Percentiles rank a stretch among this genome's conserved stretches.
phyloP scores from a whole-genome alignment of 2,329 filamentous ascomycete genomes.

The Fusarium sp. region DNA sequence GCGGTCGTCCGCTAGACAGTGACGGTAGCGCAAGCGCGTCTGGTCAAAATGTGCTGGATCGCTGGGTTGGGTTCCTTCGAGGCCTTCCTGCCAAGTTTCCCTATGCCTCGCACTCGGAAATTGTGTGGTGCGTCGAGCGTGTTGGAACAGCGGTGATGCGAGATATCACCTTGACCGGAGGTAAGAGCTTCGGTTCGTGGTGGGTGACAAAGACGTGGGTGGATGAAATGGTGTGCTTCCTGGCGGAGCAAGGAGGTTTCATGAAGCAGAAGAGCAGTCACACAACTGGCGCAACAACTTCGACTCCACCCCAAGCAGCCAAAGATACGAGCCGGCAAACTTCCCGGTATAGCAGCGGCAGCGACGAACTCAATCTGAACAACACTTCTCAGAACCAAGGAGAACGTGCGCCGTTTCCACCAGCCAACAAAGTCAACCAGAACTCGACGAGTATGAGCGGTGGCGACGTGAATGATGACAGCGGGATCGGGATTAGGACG shows the following conservation, averaged over 20 bases:
- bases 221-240: slow-evolving; percentile 93
- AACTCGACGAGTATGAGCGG: slow-evolving; percentile 57
- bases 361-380: slow-evolving; percentile 63
- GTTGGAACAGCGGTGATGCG: slow-evolving; percentile 84
- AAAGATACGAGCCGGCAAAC: slow-evolving; percentile 56
- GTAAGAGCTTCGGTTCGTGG: slow-evolving; percentile 89
- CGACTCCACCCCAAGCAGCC: slow-evolving; percentile 54
- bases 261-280: slow-evolving; percentile 71
- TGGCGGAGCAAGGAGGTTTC: slow-evolving; percentile 92
- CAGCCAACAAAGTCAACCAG: slow-evolving; percentile 61
- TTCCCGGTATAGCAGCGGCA: slow-evolving; percentile 62
- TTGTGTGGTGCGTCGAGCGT: slow-evolving; percentile 83
- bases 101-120: slow-evolving; percentile 78
- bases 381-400: slow-evolving; percentile 65
- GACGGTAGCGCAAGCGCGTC: slow-evolving; percentile 51
- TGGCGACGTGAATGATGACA: slow-evolving; percentile 75
- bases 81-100: slow-evolving; percentile 80
- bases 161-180: slow-evolving; percentile 84
- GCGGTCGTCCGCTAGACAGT: slow-evolving; percentile 56
- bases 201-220: slow-evolving; percentile 97
- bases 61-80: slow-evolving; percentile 82
- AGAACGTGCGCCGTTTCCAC: slow-evolving; percentile 66
- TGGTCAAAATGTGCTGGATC: slow-evolving; percentile 79
- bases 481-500: slow-evolving; percentile 80
- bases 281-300: slow-evolving; percentile 45